Conservation (phyloP, 1,139 yeast species). For the Kodamaea sp. region DNA sequence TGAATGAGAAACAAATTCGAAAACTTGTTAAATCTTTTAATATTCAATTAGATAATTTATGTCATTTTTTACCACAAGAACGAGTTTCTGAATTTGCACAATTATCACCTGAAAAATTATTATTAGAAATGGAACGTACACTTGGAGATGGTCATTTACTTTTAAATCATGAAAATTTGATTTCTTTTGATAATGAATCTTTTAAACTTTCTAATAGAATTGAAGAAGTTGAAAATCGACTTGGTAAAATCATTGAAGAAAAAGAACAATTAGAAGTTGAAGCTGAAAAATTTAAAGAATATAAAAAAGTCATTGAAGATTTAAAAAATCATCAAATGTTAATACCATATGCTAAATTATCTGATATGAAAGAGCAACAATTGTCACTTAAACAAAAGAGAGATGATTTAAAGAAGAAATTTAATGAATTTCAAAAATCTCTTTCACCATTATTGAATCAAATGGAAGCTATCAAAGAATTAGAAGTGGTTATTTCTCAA, state of each 20-base stretch:
- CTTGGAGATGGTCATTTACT: constrained; percentile 61
- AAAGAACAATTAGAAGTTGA: constrained; percentile 32
- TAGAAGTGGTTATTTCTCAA: constrained; percentile 12
- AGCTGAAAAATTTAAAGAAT: constrained; percentile 38
- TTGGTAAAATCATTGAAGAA: constrained; percentile 31
- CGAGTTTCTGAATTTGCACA: constrained; percentile 91
- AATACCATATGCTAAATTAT: constrained; percentile 59
- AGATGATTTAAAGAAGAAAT: constrained; percentile 34
- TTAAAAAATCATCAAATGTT: constrained; percentile 48
- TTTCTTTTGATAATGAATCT: constrained; percentile 44
- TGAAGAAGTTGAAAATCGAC: constrained; percentile 25
- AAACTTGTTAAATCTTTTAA: constrained; percentile 48
- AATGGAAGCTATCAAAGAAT: constrained; percentile 11
- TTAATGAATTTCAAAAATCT: constrained; percentile 25
- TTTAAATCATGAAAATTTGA: constrained; percentile 55
- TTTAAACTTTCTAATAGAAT: constrained; percentile 26
- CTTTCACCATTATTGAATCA: constrained; percentile 30
- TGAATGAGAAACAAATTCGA: constrained; percentile 46
- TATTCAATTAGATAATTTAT: constrained; percentile 84
- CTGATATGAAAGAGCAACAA: constrained; percentile 48
- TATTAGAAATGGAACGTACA: constrained; percentile 79
- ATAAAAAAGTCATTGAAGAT: constrained; percentile 39
- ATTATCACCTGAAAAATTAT: constrained; percentile 67
- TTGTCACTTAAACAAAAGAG: constrained; percentile 39
- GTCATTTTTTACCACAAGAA: constrained; percentile 95